Base-by-base conservation (phyloP, 1,284 basidiomycete species). In the Cryptococcus wingfieldii region DNA sequence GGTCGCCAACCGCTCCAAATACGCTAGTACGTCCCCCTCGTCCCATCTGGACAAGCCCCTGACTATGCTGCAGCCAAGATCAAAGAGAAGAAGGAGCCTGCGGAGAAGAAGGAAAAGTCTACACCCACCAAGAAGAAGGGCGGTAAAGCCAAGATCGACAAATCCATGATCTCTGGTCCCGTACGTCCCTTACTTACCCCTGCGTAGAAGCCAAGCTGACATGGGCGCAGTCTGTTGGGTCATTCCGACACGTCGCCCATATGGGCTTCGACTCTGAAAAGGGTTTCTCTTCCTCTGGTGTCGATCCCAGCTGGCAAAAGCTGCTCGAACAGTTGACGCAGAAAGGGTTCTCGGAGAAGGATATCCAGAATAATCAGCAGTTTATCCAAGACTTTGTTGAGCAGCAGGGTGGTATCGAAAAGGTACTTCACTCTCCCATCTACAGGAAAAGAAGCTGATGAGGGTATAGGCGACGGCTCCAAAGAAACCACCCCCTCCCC, bases 221-320 rank as follows among this genome's bases (percentile, higher is more conserved):
- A 34, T 23, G 23, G 2, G 14, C 39, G 13, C 58, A 75, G 71
- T 72, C 84, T 16, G 72, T 78, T 2, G 87, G 86, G 18, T 88
- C 88, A 4, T 97, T 97, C 80, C 83, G 85, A 62, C 94, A 98
- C 70, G 83, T 96, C 45, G 91, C 89, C 0, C 94, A 97, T 72
- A 96, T 98, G 89, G 93, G 93, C 25, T 97, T 89, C 74, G 89
- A 95, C 65, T 75, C 84, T 0, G 85, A 95, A 64, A 84, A 85
- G 41, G 93, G 93, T 5, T 97, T 93, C 75, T 87, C 86, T 0
- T 88, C 88, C 1, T 83, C 83, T 38, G 89, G 90, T 58, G 89
- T 97, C n/a, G 95, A 98, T 76, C 86, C 90, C 4, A 90, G 87
- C 8, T 98, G 95, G 95, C 82, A 86, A 56, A 80, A 85, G 0